phyloP scores from a whole-genome alignment of 768 basidiomycete genomes.

The Russula olivacea region DNA sequence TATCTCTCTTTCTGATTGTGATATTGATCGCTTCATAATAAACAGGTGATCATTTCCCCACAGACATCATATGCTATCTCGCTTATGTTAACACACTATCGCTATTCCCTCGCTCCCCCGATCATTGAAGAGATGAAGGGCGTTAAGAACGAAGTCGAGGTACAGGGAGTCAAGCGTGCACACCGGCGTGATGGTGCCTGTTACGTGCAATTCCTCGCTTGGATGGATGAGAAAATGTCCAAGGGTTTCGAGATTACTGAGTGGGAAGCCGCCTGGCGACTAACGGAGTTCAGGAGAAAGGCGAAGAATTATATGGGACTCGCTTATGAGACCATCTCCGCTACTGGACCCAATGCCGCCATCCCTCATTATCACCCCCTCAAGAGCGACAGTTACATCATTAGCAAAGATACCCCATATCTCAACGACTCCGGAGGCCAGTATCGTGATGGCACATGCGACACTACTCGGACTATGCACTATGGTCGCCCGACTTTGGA shows the following conservation, averaged over 20 bases:
- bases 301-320: conserved; percentile 75
- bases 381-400: conserved; percentile 58
- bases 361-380: conserved; percentile 88
- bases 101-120: conserved; percentile 68
- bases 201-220: conserved; percentile 80
- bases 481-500: conserved; percentile 85
- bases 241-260: conserved; percentile 83
- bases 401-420: conserved; percentile 77
- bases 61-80: conserved; percentile 80
- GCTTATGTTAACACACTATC: conserved; percentile 76
- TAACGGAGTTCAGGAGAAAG: conserved; percentile 69
- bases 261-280: conserved; percentile 82
- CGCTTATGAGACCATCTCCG: conserved; percentile 87
- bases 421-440: conserved; percentile 93
- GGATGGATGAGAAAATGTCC: conserved; percentile 76
- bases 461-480: conserved; percentile 76
- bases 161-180: conserved; percentile 75
- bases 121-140: conserved; percentile 73
- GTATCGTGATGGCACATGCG: conserved; percentile 85
- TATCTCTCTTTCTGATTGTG: not conserved
- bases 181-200: conserved; percentile 89
- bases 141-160: conserved; percentile 82
- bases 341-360: conserved; percentile 86
- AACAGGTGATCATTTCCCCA: conserved; percentile 59
- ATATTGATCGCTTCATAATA: not conserved